A percentile compares a stretch with the other conserved stretches of the same genome.
phyloP scores from a whole-genome alignment of 2,329 filamentous ascomycete species.

The Sordariomycetes sp. region DNA sequence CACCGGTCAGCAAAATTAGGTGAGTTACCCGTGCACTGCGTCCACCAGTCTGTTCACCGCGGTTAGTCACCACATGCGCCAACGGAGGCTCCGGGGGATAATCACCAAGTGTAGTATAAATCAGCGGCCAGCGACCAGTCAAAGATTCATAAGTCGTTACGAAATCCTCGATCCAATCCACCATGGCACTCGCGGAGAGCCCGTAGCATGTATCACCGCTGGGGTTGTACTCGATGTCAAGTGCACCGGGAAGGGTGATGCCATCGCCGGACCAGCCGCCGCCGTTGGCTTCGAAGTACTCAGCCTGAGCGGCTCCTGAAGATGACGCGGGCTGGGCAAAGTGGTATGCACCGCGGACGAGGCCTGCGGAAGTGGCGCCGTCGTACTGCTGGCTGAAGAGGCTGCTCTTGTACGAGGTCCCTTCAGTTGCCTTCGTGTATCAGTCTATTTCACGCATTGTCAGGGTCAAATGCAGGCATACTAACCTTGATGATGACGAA shows the following conservation, averaged over 20 bases:
- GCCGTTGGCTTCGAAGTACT: constrained; percentile 40
- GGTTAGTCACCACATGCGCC: not conserved
- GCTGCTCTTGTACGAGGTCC: constrained; percentile 31
- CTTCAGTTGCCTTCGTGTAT: constrained; percentile 36
- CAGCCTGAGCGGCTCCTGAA: constrained; percentile 36
- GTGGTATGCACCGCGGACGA: constrained; percentile 48
- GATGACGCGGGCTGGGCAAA: constrained; percentile 37
- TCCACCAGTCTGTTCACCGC: constrained; percentile 37
- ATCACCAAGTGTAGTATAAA: constrained; percentile 34
- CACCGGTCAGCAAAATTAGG: constrained; percentile 33
- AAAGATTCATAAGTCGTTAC: constrained; percentile 34
- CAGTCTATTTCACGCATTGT: not conserved
- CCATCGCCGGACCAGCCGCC: constrained; percentile 44
- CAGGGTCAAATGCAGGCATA: not conserved
- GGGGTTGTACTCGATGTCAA: constrained; percentile 40
- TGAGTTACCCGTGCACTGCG: constrained; percentile 37
- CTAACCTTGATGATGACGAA: constrained; percentile 34
- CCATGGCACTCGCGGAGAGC: constrained; percentile 31
- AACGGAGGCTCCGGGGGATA: not conserved
- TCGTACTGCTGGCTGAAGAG: constrained; percentile 37
- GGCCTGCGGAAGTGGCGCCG: constrained; percentile 36
- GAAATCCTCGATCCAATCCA: constrained; percentile 42
- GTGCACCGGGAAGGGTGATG: constrained; percentile 45
- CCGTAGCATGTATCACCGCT: constrained; percentile 32
- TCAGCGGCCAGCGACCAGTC: constrained; percentile 38